Evolutionary conservation across 2,329 filamentous ascomycete species (phyloP), one percentile per base, ranked within the genome.

Genomic region (Cercospora citrullina): DNA sequence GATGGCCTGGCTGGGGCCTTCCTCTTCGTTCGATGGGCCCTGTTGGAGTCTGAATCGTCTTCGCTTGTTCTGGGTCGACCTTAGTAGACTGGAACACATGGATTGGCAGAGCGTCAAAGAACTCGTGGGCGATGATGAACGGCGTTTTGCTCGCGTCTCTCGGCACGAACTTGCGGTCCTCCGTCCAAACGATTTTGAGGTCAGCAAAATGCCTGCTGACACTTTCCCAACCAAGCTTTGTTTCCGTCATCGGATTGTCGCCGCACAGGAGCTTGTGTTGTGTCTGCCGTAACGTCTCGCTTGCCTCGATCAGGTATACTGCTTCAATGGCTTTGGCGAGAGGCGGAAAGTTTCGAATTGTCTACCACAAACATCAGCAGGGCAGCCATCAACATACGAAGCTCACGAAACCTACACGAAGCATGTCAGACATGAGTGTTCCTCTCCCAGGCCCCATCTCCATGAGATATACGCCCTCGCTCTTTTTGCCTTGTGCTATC

Each of bases 101-200:
- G 73, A 99, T 97, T 36, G 95, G 95, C 0, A 99, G 89, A 2
- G 95, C 95, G 74, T 99, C 95, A 81, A 99, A 99, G 84, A 99
- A 98, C 78, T 99, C 95, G 79, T 99, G 95, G 4, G 95, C 95
- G 60, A 98, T 87, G 69, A 99, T 96, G 79, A 98, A 96, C 0
- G 95, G 94, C 23, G 89, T 91, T 77, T 91, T 91, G 68, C 86
- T 85, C 23, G 88, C 81, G 48, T 78, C 74, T 72, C 87, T 86
- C 0, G 93, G 92, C 18, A 97, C 86, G n/a, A 93, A 87, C 72
- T 91, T 89, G 75, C 96, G 90, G 71, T 94, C 92, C 78, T 98
- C 93, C 10, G 92, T 90, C 95, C 95, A 99, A 58, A 92, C 86
- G 45, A 97, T 88, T n/a, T 79, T 80, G 39, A 92, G 88, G 16